These are phyloP conservation scores for Pseudozyma sp. DNA, from an alignment of 1,284 basidiomycete genomes.

Conservation along the genomic window DNA sequence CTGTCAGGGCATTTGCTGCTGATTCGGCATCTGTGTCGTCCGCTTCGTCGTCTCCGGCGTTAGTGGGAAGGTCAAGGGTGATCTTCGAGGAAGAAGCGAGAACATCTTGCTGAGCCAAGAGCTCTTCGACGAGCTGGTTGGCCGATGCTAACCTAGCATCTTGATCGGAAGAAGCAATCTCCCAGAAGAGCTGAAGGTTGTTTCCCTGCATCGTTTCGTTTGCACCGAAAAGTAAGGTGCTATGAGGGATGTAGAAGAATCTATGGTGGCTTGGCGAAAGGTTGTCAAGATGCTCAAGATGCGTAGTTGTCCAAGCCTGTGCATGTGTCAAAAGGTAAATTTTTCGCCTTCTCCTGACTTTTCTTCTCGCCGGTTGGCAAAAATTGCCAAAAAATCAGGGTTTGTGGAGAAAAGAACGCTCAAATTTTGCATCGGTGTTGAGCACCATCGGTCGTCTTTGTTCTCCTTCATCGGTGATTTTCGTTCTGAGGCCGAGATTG, in stretches of 20 bases:
- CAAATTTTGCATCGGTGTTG: conserved; percentile 1
- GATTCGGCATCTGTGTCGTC: conserved; percentile 57
- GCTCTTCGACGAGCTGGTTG: conserved; percentile 80
- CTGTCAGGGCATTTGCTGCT: conserved; percentile 9
- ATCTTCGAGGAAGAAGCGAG: conserved; percentile 47
- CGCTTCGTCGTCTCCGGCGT: conserved; percentile 68
- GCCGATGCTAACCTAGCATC: conserved; percentile 86
- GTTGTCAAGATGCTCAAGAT: not conserved
- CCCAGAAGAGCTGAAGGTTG: conserved; percentile 89
- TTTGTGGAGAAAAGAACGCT: conserved; percentile 15
- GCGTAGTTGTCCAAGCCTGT: not conserved
- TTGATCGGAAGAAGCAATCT: conserved; percentile 84
- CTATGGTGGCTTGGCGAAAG: not conserved
- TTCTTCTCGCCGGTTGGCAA: not conserved
- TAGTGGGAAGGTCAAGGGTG: conserved; percentile 37
- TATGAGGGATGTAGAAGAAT: not conserved
- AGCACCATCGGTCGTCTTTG: not conserved
- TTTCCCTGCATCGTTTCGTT: conserved; percentile 76
- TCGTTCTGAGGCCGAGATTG: not conserved
- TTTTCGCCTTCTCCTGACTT: not conserved
- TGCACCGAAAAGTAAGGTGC: not conserved
- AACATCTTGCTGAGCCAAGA: conserved; percentile 69
- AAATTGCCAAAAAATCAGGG: not conserved
- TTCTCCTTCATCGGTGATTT: not conserved
- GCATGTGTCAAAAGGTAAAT: not conserved